Percentiles rank a stretch among this genome's conserved stretches.
phyloP scores from a whole-genome alignment of 108 stramenopile genomes.

The Chaetoceros tenuissimus region DNA sequence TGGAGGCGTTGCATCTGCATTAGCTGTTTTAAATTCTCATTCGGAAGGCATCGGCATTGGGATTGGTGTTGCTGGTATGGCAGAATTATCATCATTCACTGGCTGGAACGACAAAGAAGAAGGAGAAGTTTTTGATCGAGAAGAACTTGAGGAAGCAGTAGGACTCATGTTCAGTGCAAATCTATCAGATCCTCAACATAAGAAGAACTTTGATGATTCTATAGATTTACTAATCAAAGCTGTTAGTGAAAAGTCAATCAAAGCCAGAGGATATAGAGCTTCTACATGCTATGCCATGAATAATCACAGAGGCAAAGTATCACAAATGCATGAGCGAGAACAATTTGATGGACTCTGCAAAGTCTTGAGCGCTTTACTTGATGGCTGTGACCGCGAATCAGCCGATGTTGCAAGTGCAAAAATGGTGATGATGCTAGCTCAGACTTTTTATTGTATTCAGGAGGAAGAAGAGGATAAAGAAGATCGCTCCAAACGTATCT shows the following conservation, averaged over 20 bases:
- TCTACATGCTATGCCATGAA: slow-evolving; percentile 57
- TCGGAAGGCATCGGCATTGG: slow-evolving; percentile 22
- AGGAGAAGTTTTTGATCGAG: slow-evolving; percentile 7
- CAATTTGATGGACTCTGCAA: slow-evolving; percentile 54
- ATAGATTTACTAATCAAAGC: slow-evolving; percentile 17
- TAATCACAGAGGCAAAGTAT: slow-evolving; percentile 41
- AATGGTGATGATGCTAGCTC: slow-evolving; percentile 66
- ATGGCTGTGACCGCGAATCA: slow-evolving; percentile 45
- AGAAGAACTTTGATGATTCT: slow-evolving; percentile 13
- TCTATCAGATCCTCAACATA: not conserved
- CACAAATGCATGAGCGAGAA: slow-evolving; percentile 14
- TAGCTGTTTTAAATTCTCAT: slow-evolving; percentile 57
- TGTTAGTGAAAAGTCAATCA: slow-evolving; percentile 25
- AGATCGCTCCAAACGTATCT: slow-evolving; percentile 27
- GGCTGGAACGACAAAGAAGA: not conserved
- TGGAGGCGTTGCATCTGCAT: slow-evolving; percentile 66
- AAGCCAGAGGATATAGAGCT: slow-evolving; percentile 28
- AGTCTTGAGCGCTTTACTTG: slow-evolving; percentile 46
- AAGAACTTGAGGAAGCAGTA: not conserved
- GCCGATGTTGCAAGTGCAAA: slow-evolving; percentile 54
- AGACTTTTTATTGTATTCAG: slow-evolving; percentile 42
- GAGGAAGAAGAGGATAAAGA: slow-evolving; percentile 1
- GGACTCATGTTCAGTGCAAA: not conserved
- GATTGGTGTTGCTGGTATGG: not conserved
- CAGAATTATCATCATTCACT: not conserved